Conservation (phyloP, 129 eudicot species). For the Oenanthe sinensis region DNA sequence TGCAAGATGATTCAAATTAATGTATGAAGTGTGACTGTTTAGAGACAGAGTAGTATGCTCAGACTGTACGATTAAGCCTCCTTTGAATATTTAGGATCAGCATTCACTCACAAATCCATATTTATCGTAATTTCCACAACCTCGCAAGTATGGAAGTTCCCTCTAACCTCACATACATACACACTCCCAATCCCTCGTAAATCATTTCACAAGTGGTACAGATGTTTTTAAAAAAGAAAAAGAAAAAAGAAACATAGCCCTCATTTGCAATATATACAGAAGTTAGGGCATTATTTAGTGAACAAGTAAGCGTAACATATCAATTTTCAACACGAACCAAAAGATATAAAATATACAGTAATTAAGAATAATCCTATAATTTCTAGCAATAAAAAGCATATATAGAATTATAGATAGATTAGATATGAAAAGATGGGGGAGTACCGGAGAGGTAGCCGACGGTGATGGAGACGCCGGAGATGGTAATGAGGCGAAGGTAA, state of each 20-base stretch:
- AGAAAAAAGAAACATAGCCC: too few species aligned
- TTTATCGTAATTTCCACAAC: neutral
- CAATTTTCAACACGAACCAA: neutral
- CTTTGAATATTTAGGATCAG: neutral
- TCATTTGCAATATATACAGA: neutral
- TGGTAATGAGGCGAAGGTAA: conserved; percentile 84
- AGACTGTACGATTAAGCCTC: neutral
- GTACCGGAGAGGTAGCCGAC: conserved; percentile 95
- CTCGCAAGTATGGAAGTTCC: neutral
- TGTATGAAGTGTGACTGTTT: too few species aligned
- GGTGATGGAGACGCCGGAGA: conserved; percentile 94
- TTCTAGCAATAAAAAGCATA: neutral
- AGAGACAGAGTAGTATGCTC: too few species aligned
- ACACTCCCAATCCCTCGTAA: neutral
- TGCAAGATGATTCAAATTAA: too few species aligned
- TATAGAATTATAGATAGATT: neutral
- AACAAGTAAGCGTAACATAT: neutral
- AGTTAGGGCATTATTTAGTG: neutral
- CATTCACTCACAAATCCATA: neutral
- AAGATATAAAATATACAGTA: too few species aligned
- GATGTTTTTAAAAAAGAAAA: too few species aligned
- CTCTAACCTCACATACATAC: neutral
- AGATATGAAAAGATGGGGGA: neutral
- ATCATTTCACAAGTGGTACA: neutral
- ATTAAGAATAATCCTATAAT: neutral